Evolutionary conservation across 768 basidiomycete species (phyloP), one percentile per base, ranked within the genome.

Genomic region (Brasilioporus rufonigricans): DNA sequence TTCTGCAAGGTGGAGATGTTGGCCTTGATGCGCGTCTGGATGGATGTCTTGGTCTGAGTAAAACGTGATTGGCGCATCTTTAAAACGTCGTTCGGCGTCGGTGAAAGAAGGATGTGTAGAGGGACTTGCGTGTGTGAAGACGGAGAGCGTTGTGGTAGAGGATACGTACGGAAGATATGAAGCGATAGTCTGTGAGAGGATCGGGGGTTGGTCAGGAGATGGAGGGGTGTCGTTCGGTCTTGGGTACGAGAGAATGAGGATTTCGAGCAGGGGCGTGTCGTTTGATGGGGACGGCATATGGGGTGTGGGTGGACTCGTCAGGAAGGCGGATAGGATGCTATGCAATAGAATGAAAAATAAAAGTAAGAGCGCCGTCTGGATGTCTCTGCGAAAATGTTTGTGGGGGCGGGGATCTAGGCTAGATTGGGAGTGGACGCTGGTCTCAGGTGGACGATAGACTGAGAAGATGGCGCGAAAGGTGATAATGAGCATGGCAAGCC

Each of bases 1-100:
- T 44, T 78, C 76, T 9, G 74, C 67, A 31, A 74, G 66, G 58
- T 77, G 77, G 31, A 77, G 64, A 52, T 76, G 68, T 44, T 78
- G 77, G 0, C 71, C 73, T 18, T 61, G 44, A n/a, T 44, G 26
- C 7, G 61, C 62, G 16, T 67, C 56, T 0, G 51, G 48, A 53
- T 69, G 69, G 0, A 65, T 48, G 44, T 77, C 75, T 0, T 48
- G 33, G 40, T 77, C 76, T 0, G 54, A 45, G 31, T 64, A 54
- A 38, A 70, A 70, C 2, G 50, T 56, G 41, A 63, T 27, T 4
- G 62, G 55, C 0, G 64, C 56, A 14, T 72, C 61, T 43, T 58
- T 29, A 52, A 71, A 74, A 16, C 39, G 50, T 1, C 55, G 55
- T 49, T 66, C 55, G 24, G 70, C 68, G 12, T 63, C 50, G 3